A percentile compares a stretch with the other conserved stretches of the same genome.
Evolutionary conservation across 163 green algal genomes (phyloP).

Genomic region (Prototheca wickerhamii): DNA sequence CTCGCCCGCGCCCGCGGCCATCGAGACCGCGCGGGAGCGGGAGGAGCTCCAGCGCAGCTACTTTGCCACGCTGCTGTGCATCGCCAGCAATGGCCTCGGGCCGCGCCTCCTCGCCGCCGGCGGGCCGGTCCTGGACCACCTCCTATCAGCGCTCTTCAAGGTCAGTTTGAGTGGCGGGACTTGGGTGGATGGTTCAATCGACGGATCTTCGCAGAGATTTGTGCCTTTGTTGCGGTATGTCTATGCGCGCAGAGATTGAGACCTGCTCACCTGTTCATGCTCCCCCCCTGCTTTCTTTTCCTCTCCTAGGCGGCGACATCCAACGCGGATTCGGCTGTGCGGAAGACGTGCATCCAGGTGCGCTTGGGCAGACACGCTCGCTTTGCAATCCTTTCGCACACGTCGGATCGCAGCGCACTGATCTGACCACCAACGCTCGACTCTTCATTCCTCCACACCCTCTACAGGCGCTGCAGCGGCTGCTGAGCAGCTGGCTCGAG

Average conservation of each 20-base stretch:
- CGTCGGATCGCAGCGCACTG: no score
- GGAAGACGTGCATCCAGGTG: conserved; percentile 36
- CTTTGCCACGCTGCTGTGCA: conserved; percentile 37
- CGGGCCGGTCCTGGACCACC: neutral
- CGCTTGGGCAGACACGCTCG: neutral
- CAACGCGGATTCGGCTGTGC: conserved; percentile 35
- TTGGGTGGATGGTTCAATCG: no score
- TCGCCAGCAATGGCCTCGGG: conserved; percentile 22
- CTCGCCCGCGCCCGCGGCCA: conserved; percentile 12
- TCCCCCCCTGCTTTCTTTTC: no score
- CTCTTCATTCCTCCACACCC: neutral
- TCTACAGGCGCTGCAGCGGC: conserved; percentile 8
- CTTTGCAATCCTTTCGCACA: no score
- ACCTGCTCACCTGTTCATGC: no score
- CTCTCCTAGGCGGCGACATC: neutral
- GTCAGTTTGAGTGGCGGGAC: neutral
- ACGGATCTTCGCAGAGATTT: no score
- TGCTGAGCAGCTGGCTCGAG: conserved; percentile 17
- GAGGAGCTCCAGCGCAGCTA: conserved; percentile 69
- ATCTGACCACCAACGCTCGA: no score
- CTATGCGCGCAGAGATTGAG: no score
- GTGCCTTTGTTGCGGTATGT: neutral
- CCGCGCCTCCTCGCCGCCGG: conserved; percentile 14
- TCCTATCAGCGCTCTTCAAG: neutral
- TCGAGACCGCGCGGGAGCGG: conserved; percentile 63